Evolutionary conservation across 108 stramenopile genomes (phyloP).

Genomic region (Tribonema minus): DNA sequence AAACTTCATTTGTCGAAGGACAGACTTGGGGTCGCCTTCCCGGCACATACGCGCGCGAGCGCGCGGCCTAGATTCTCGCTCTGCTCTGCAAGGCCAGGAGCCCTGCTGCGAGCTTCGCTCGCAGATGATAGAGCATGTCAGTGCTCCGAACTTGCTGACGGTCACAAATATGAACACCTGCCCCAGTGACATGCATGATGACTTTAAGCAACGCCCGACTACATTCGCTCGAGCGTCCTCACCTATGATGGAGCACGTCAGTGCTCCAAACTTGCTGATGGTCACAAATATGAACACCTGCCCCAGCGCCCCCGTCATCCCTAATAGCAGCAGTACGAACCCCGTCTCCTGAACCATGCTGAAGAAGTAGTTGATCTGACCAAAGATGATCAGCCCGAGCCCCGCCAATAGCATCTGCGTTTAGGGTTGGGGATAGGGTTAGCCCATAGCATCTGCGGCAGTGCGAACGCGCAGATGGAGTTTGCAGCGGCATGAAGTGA

Average conservation of each 20-base stretch:
- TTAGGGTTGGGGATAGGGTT: neutral
- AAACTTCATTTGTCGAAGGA: no score
- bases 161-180: constrained; percentile 96
- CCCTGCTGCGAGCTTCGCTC: no score
- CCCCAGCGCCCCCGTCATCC: constrained; percentile 85
- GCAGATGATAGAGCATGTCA: constrained; percentile 89
- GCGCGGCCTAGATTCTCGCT: no score
- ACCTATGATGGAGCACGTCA: constrained; percentile 90
- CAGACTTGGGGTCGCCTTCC: no score
- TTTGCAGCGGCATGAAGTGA: neutral
- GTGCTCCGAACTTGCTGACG: constrained; percentile 93
- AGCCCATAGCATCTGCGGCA: neutral
- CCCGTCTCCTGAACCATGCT: constrained; percentile 90
- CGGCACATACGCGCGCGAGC: no score
- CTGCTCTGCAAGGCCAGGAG: no score
- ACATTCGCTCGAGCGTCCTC: no score
- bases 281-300: constrained; percentile 96
- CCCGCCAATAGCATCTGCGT: constrained; percentile 76
- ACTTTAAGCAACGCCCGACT: no score
- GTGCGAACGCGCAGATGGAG: neutral
- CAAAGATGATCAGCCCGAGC: constrained; percentile 76
- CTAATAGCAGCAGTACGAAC: constrained; percentile 78
- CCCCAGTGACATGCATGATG: no score
- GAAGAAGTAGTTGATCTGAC: constrained; percentile 85
- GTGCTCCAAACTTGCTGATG: constrained; percentile 93